Conservation (phyloP, 805 yeast species). For the Kluyveromyces lactis region DNA sequence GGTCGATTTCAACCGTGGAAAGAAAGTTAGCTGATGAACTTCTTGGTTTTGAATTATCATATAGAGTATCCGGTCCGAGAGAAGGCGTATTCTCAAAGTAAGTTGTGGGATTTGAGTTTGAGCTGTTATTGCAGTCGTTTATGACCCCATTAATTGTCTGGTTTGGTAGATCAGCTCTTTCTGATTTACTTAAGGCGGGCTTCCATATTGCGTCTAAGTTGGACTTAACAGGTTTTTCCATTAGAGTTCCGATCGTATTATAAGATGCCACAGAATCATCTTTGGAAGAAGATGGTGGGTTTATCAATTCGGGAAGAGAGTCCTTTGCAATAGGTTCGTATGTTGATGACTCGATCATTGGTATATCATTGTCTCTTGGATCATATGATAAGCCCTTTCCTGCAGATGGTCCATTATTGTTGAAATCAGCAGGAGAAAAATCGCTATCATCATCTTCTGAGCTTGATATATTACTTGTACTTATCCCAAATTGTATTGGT, state of each 20-base stretch:
- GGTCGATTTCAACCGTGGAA: neutral
- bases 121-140: neutral
- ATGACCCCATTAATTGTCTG: neutral
- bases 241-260: neutral
- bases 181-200: neutral
- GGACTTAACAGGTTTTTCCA: constrained; percentile 4
- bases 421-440: constrained; percentile 17
- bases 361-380: neutral
- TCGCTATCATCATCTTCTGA: constrained; percentile 28
- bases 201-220: constrained; percentile 7
- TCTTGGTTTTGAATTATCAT: neutral
- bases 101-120: neutral
- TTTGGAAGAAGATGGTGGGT: neutral
- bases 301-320: constrained; percentile 1
- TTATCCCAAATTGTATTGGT: constrained; percentile 25
- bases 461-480: constrained; percentile 24
- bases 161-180: too few relatives aligned
- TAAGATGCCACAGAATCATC: neutral
- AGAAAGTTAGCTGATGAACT: neutral
- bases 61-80: neutral
- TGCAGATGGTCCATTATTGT: constrained; percentile 10
- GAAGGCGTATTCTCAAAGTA: neutral
- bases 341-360: neutral
- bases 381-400: constrained; percentile 7
- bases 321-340: constrained; percentile 2